These are phyloP conservation scores for Helianthus annuus DNA, from an alignment of 129 eudicot genomes.

Conservation along the genomic window DNA sequence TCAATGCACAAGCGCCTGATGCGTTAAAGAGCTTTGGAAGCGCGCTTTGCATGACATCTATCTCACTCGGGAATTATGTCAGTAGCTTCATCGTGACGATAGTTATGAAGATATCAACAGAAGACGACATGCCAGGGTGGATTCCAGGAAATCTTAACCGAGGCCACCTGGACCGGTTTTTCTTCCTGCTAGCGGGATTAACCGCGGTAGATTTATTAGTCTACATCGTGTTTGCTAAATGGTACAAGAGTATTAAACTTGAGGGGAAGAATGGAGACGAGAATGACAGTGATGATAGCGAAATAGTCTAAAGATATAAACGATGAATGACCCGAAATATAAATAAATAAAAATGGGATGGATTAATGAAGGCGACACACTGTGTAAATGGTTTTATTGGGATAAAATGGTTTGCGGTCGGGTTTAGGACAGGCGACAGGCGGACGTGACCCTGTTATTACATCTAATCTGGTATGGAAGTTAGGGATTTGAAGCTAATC, in stretches of 20 bases:
- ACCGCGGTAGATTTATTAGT: constrained; percentile 64
- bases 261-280: constrained; percentile 47
- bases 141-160: constrained; percentile 81
- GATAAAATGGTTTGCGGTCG: constrained; percentile 16
- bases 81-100: constrained; percentile 78
- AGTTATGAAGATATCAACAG: constrained; percentile 81
- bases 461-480: constrained; percentile 23
- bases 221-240: constrained; percentile 69
- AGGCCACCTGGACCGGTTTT: constrained; percentile 84
- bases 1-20: constrained; percentile 94
- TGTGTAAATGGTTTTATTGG: constrained; percentile 28
- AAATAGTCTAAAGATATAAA: constrained; percentile 39
- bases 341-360: constrained; percentile 37
- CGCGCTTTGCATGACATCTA: constrained; percentile 97
- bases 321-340: constrained; percentile 13
- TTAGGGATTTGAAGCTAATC: constrained; percentile 25
- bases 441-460: constrained; percentile 28
- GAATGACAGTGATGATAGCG: constrained; percentile 41
- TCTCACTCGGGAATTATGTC: constrained; percentile 88
- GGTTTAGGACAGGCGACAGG: constrained; percentile 30
- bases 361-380: constrained; percentile 20
- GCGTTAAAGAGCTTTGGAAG: constrained; percentile 94
- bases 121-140: constrained; percentile 88
- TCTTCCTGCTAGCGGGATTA: constrained; percentile 72
- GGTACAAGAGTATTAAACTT: constrained; percentile 72